Percentiles rank a stretch among this genome's conserved stretches.
Evolutionary conservation across 2,329 filamentous ascomycete genomes (phyloP).

Genomic region (Beauveria caledonica): DNA sequence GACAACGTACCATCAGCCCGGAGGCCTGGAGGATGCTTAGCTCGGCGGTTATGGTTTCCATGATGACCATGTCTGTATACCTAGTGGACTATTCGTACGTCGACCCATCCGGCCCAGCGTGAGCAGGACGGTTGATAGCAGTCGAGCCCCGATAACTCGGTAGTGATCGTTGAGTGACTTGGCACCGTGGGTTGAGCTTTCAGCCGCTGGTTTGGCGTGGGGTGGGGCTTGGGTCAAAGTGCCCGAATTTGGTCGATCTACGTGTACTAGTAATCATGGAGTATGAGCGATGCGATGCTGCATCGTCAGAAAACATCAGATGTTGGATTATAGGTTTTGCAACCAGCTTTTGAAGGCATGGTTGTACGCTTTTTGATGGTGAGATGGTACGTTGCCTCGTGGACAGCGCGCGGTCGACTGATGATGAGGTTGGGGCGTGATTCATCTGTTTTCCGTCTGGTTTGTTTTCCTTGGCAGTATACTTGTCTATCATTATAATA

Average conservation of each 20-base stretch:
- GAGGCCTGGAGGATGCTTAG: conserved; percentile 20
- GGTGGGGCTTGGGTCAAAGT: background rate
- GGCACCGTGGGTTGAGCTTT: background rate
- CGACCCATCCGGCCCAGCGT: background rate
- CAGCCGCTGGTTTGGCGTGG: background rate
- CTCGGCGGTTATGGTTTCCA: background rate
- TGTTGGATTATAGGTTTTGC: background rate
- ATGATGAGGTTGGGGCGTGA: too few relatives aligned
- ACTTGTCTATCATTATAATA: too few relatives aligned
- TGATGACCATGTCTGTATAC: background rate
- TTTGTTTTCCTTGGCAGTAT: too few relatives aligned
- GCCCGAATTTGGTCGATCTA: background rate
- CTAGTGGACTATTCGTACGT: too few relatives aligned
- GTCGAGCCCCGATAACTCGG: too few relatives aligned
- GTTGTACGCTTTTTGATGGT: background rate
- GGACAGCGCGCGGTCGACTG: too few relatives aligned
- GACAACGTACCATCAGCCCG: conserved; percentile 19
- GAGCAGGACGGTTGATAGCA: background rate
- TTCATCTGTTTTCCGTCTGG: too few relatives aligned
- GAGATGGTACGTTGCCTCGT: background rate
- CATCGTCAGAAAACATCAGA: background rate
- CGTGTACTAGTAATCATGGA: background rate
- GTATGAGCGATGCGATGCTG: background rate
- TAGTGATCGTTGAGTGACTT: too few relatives aligned
- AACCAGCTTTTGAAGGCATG: background rate